A percentile compares a stretch with the other conserved stretches of the same genome.
phyloP scores from a whole-genome alignment of 352 stramenopile species.

The Lagenidium giganteum region DNA sequence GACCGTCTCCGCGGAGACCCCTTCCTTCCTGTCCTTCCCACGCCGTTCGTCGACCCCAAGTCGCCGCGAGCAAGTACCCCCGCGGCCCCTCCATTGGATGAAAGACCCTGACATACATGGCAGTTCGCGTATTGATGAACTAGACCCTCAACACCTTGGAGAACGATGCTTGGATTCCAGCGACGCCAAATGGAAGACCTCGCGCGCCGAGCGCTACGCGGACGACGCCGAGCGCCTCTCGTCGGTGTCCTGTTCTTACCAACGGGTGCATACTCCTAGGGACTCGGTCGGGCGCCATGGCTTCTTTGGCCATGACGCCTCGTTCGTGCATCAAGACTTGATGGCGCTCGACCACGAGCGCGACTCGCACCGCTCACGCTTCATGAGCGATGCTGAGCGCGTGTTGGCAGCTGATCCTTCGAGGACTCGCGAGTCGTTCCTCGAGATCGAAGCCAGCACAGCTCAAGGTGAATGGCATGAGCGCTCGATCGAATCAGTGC shows the following conservation, averaged over 20 bases:
- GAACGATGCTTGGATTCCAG: too few relatives aligned
- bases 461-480: slow-evolving; percentile 57
- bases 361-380: slow-evolving; percentile 37
- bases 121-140: too few relatives aligned
- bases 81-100: too few relatives aligned
- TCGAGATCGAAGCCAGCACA: slow-evolving; percentile 28
- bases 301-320: slow-evolving; percentile 18
- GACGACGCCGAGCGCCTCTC: slow-evolving; percentile 26
- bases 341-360: slow-evolving; percentile 14
- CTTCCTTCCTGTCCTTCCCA: too few relatives aligned
- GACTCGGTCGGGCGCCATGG: slow-evolving; percentile 20
- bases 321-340: too few relatives aligned
- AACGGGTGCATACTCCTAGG: slow-evolving; percentile 58
- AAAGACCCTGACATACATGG: too few relatives aligned
- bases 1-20: too few relatives aligned
- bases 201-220: slow-evolving; percentile 10
- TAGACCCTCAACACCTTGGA: too few relatives aligned
- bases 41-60: too few relatives aligned
- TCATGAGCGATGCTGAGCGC: slow-evolving; percentile 56
- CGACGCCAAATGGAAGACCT: slow-evolving; percentile 10
- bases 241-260: slow-evolving; percentile 68
- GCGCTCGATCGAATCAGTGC: slow-evolving; percentile 29
- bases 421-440: slow-evolving; percentile 60
- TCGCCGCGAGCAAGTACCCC: too few relatives aligned
- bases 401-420: slow-evolving; percentile 33